Base-by-base conservation (phyloP, 768 basidiomycete species). In the Leccinum variicolor region DNA sequence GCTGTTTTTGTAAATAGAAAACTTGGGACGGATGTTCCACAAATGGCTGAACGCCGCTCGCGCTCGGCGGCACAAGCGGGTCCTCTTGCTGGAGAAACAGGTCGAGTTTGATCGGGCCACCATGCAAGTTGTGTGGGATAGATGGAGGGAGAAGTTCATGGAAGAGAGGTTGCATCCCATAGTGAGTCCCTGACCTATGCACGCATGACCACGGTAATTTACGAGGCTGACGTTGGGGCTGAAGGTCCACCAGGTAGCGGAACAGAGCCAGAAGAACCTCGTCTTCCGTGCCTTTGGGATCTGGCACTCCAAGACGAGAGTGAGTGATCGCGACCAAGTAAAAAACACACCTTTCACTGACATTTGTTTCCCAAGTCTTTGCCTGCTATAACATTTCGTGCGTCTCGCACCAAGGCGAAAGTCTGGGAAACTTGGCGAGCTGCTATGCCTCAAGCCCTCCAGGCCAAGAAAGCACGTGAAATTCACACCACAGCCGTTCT, bases 331-430 rank as follows among this genome's bases (percentile, higher is more conserved):
- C 25, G 4, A 31, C 41, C 47, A 54, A 31, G 28, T 47, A 7
- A 33, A 53, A 29, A 29, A 54, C 25, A 11, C n/a, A 41, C 43
- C 45, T 45, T 36, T 50, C 48, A 53, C 54, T 68, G 34, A 66
- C 50, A 50, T 45, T 4, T 28, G 39, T 60, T 36, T 34, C n/a
- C 53, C 33, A 61, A 93, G 89, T 84, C 87, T 15, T 75, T 91
- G 10, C 90, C 91, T 23, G 92, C 92, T 9, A 83, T 94, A 57
- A 84, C 83, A 28, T 90, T 93, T 69, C 79, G 86, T 70, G 83
- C 87, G 1, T 80, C 75, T 19, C 78, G 81, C 59, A 68, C 79
- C 34, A 91, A 89, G 71, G 70, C 72, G 7, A 84, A 80, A 61
- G 80, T 78, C 57, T 90, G 90, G 83, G 72, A 76, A 29, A 74